Base-by-base conservation (phyloP, 148 eudicot species). In the Vaccinium darrowii region DNA sequence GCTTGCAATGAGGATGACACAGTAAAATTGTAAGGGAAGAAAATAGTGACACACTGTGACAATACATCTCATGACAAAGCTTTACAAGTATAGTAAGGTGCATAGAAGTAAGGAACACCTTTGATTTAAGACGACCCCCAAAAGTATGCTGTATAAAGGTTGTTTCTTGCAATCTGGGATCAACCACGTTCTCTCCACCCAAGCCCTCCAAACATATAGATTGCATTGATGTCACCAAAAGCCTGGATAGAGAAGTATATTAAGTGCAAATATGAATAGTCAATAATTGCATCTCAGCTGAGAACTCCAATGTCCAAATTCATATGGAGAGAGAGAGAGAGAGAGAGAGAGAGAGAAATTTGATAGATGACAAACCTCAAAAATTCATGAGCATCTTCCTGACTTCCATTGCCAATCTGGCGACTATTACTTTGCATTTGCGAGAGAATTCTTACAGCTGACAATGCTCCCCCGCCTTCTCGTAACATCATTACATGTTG, bases 351-450 rank as follows among this genome's bases (percentile, higher is more conserved):
- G 51, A 8, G 5, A 56, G 39, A 19, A 14, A 83, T 15, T 53
- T 43, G 13, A 75, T 47, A 79, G 58, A 73, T 72, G 51, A 86
- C 87, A 82, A 80, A 96, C 99, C 99, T 92, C 84, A 96, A 93
- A 86, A 94, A 96, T 90, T 96, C 99, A 87, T 96, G 99, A 58
- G 99, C 99, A 86, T 96, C 99, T 93, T 96, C 99, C 88, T 96
- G 98, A 88, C 98, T 94, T 79, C 98, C 99, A 54, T 93, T 94
- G 78, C 97, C 98, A 79, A 96, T 92, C 75, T 91, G 99, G 90
- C 93, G 86, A 88, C 92, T 93, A 79, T 89, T 89, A 65, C 93
- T 90, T 76, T 96, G 89, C 91, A 96, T 90, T 81, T 94, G 95
- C 16, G 88, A 88, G 80, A 96, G 90, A 89, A 96, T 92, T 87